A percentile compares a stretch with the other conserved stretches of the same genome.
phyloP scores from a whole-genome alignment of 352 stramenopile species.

The Phytophthora colocasiae region DNA sequence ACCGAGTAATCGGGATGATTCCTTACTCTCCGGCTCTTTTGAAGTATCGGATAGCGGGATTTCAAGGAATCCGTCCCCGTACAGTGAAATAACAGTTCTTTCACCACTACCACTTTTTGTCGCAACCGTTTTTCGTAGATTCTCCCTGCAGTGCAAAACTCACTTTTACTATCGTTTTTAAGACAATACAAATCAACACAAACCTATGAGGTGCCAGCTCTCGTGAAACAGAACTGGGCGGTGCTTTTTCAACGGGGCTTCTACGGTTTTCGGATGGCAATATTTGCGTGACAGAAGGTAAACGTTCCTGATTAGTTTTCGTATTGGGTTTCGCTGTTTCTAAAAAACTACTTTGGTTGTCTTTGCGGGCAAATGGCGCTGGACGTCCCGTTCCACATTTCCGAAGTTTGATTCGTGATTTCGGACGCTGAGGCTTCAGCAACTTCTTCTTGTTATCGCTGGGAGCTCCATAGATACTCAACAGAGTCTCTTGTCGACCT shows the following conservation, averaged over 20 bases:
- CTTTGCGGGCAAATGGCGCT: conserved; percentile 1
- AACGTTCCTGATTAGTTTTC: background rate
- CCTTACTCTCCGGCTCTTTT: background rate
- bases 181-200: background rate
- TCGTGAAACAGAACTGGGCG: no score
- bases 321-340: background rate
- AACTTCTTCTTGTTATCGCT: conserved; percentile 4
- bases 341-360: no score
- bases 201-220: background rate
- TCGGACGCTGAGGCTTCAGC: conserved; percentile 14
- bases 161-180: background rate
- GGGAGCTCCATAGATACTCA: conserved; percentile 41
- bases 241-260: background rate
- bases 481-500: conserved; percentile 40
- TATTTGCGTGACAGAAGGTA: background rate
- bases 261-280: background rate
- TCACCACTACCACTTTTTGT: background rate
- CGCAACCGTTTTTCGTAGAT: background rate
- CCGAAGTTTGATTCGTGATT: background rate
- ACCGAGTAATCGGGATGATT: conserved; percentile 11
- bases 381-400: conserved; percentile 4
- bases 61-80: conserved; percentile 64
- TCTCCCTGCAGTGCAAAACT: no score
- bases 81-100: conserved; percentile 46
- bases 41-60: conserved; percentile 21